phyloP scores from a whole-genome alignment of 2,329 filamentous ascomycete genomes.

The Monilinia aucupariae region DNA sequence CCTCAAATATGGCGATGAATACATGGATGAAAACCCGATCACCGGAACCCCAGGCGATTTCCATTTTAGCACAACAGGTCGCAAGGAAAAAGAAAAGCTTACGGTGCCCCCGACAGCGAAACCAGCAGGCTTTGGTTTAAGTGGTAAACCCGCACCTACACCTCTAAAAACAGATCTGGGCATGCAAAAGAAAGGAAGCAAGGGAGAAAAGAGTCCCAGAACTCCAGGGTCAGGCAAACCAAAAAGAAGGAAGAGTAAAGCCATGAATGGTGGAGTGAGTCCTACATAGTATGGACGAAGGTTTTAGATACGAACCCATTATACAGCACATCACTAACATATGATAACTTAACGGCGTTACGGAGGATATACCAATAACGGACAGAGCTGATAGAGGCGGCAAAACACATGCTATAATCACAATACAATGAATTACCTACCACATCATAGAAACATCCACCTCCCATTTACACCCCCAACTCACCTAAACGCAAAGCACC shows the following conservation, averaged over 20 bases:
- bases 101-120: conserved; percentile 23
- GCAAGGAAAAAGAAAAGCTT: conserved; percentile 35
- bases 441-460: not conserved
- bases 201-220: conserved; percentile 33
- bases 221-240: conserved; percentile 34
- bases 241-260: conserved; percentile 38
- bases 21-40: conserved; percentile 64
- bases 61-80: conserved; percentile 56
- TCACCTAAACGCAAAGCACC: not conserved
- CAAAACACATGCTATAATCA: not conserved
- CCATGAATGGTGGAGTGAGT: conserved; percentile 24
- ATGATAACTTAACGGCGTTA: not conserved
- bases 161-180: conserved; percentile 29
- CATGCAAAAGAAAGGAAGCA: conserved; percentile 30
- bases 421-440: not conserved
- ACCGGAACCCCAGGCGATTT: conserved; percentile 62
- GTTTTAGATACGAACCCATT: not conserved
- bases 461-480: not conserved
- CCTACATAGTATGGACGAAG: conserved; percentile 19
- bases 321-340: conserved; percentile 4
- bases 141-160: conserved; percentile 19
- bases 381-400: not conserved
- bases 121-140: conserved; percentile 21
- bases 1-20: conserved; percentile 56
- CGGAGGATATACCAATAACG: conserved; percentile 1